phyloP scores from a whole-genome alignment of 2,329 filamentous ascomycete species.

The Aspergillus spinulosporus region DNA sequence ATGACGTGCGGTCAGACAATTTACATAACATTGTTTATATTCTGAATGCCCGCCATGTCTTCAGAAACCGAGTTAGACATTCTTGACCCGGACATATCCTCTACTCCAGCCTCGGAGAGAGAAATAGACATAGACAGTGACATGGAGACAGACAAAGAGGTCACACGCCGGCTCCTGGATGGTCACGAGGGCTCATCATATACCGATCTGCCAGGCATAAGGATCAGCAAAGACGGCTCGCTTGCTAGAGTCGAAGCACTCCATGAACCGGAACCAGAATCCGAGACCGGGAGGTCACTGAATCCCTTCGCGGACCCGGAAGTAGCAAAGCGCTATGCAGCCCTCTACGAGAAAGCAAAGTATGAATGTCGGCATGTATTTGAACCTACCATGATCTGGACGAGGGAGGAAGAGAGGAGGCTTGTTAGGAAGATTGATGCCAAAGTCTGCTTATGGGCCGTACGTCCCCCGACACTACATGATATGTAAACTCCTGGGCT shows the following conservation, averaged over 20 bases:
- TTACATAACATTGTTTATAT: not conserved
- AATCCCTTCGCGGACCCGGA: conserved; percentile 52
- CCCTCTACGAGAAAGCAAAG: conserved; percentile 55
- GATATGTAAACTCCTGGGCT: not conserved
- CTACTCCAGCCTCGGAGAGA: not conserved
- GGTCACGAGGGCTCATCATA: conserved; percentile 3
- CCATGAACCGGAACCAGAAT: not conserved
- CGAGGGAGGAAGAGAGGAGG: conserved; percentile 34
- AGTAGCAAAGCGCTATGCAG: conserved; percentile 55
- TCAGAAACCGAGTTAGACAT: not conserved
- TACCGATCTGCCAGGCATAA: not conserved
- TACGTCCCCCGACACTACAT: conserved; percentile 6
- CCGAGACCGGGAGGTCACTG: not conserved
- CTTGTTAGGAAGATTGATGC: conserved; percentile 29
- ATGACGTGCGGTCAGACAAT: conserved; percentile 2
- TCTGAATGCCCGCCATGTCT: not conserved
- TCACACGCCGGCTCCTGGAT: conserved; percentile 8
- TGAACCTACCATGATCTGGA: conserved; percentile 41
- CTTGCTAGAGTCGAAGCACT: not conserved
- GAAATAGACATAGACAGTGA: not conserved
- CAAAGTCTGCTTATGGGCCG: conserved; percentile 28
- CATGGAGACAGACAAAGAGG: conserved; percentile 9
- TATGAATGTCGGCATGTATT: conserved; percentile 49
- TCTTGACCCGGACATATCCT: not conserved
- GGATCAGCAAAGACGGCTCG: not conserved